Conservation (phyloP, 2,329 filamentous ascomycete genomes). For the Pleurostoma richardsiae region DNA sequence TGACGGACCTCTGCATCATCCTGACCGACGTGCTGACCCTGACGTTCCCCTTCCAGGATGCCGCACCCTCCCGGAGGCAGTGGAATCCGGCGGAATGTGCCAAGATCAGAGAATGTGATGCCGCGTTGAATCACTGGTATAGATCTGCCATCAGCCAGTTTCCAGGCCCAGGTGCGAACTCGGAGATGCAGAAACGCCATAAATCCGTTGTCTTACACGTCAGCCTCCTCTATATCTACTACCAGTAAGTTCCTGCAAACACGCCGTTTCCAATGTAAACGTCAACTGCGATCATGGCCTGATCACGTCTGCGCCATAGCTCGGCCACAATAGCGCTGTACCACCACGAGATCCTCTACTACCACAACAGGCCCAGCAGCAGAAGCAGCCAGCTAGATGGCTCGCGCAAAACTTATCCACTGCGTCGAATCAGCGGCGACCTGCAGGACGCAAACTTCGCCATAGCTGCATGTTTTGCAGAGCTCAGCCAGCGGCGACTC, state of each 20-base stretch:
- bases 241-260: constrained; percentile 45
- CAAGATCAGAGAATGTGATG: constrained; percentile 27
- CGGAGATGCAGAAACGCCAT: constrained; percentile 25
- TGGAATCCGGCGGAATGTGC: constrained; percentile 22
- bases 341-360: constrained; percentile 39
- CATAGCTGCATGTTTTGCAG: constrained; percentile 38
- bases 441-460: constrained; percentile 37
- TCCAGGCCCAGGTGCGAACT: constrained; percentile 24
- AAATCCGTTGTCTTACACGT: constrained; percentile 38
- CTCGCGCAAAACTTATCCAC: no score
- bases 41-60: no score
- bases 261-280: no score
- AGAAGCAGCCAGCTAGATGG: constrained; percentile 30
- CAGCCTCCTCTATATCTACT: constrained; percentile 46
- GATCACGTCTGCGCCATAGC: no score
- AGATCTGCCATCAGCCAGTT: constrained; percentile 30
- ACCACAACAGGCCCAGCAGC: constrained; percentile 30
- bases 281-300: no score
- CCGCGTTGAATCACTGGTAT: constrained; percentile 31
- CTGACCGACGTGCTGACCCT: no score
- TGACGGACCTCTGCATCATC: no score
- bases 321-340: no score
- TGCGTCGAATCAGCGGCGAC: no score
- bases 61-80: constrained; percentile 30
- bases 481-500: constrained; percentile 36